Evolutionary conservation across 176 grass and related monocot species (phyloP).

Genomic region (Cenchrus fungigraminus): DNA sequence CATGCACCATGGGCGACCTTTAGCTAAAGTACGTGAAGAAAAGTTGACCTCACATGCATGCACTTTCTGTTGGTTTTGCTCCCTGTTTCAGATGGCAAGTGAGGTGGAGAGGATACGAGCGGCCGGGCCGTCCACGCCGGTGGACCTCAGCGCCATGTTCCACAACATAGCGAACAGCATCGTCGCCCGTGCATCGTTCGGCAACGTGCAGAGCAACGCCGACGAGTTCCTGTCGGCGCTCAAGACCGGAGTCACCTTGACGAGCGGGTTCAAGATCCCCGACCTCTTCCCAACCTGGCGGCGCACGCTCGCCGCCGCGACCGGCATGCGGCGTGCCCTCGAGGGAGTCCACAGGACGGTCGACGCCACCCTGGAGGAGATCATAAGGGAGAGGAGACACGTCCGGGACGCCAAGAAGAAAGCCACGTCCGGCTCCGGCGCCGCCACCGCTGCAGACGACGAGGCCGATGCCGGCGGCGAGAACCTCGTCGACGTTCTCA

Average conservation of each 20-base stretch:
- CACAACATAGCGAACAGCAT: background rate
- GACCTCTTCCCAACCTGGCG: conserved; percentile 35
- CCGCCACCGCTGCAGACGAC: background rate
- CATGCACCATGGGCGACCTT: too few species aligned
- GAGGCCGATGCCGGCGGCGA: background rate
- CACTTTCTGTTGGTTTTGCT: too few species aligned
- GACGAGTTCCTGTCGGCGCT: background rate
- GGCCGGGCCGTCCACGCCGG: background rate
- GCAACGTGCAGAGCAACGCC: background rate
- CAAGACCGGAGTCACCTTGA: background rate
- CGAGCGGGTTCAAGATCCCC: conserved; percentile 8
- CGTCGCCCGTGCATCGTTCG: background rate
- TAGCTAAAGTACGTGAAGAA: too few species aligned
- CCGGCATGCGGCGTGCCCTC: conserved; percentile 7
- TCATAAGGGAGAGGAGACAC: background rate
- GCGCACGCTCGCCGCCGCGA: background rate
- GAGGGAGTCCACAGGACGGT: background rate
- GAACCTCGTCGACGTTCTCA: conserved; percentile 41
- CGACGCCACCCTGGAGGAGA: conserved; percentile 3
- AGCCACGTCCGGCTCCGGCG: background rate
- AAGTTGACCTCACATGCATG: too few species aligned
- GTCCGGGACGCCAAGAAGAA: background rate
- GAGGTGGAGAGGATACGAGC: background rate
- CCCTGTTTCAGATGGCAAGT: background rate
- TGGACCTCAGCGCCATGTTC: conserved; percentile 7